Conservation (phyloP, 2,329 filamentous ascomycete species). For the Elsinoe ampelina region DNA sequence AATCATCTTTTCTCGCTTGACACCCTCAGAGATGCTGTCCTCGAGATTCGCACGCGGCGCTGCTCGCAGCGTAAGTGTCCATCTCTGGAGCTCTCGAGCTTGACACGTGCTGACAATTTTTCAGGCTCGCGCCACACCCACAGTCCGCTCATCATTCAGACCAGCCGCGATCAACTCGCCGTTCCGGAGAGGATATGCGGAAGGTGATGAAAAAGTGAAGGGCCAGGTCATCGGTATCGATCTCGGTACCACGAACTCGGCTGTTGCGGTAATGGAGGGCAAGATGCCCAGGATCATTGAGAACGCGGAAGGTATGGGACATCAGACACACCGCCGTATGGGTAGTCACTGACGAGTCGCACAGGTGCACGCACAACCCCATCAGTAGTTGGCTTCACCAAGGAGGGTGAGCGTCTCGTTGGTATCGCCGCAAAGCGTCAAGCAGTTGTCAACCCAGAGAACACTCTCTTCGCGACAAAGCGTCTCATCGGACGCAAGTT, state of each 20-base stretch:
- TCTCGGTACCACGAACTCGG: conserved; percentile 95
- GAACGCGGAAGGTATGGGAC: conserved; percentile 74
- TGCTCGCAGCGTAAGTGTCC: conserved; percentile 27
- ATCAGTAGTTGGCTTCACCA: conserved; percentile 89
- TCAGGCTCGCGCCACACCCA: conserved; percentile 25
- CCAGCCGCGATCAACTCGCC: conserved; percentile 57
- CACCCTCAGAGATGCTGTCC: conserved; percentile 25
- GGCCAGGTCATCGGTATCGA: conserved; percentile 97
- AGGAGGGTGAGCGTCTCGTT: conserved; percentile 91
- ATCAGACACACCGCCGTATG: not conserved
- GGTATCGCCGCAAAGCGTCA: conserved; percentile 97
- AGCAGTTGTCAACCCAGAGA: conserved; percentile 96
- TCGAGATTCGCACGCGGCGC: conserved; percentile 28
- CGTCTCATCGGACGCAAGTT: conserved; percentile 98
- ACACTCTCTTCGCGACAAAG: conserved; percentile 97
- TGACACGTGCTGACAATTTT: conserved; percentile 3
- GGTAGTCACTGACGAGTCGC: conserved; percentile 10
- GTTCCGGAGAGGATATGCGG: conserved; percentile 65
- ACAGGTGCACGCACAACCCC: conserved; percentile 80
- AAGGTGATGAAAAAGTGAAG: conserved; percentile 73
- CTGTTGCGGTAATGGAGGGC: conserved; percentile 95
- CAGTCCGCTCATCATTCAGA: conserved; percentile 38
- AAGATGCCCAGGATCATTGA: conserved; percentile 93
- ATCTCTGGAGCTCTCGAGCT: conserved; percentile 6
- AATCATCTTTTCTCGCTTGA: not conserved